Percentiles rank a stretch among this genome's conserved stretches.
Evolutionary conservation across 345 rosid species (phyloP).

Genomic region (Citrus glauca): DNA sequence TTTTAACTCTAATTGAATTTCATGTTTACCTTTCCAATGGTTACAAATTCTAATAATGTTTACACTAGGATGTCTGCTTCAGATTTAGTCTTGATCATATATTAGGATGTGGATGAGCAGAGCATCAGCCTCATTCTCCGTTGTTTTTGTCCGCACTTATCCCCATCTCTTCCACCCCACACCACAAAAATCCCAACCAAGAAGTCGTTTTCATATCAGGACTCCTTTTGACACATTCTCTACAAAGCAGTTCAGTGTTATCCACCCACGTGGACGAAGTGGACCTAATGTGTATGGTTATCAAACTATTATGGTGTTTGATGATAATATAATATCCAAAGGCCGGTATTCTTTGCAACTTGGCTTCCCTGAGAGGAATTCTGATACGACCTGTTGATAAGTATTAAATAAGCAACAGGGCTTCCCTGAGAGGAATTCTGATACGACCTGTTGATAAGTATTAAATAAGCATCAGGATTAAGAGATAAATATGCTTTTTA

Average conservation of each 20-base stretch:
- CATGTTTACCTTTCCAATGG: neutral
- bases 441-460: neutral
- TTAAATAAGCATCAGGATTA: too few species aligned
- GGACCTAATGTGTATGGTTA: neutral
- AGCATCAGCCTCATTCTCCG: neutral
- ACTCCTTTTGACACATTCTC: neutral
- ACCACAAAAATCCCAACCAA: neutral
- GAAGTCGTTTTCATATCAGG: neutral
- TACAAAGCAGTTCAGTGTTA: neutral
- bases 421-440: neutral
- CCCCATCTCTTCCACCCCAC: too few species aligned
- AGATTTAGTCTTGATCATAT: neutral
- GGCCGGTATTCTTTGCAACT: too few species aligned
- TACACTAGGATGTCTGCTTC: neutral
- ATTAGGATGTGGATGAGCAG: neutral
- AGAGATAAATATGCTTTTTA: too few species aligned
- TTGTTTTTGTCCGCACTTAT: neutral
- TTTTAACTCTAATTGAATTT: neutral
- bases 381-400: neutral
- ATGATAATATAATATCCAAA: neutral
- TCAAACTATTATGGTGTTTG: neutral
- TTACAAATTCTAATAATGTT: neutral
- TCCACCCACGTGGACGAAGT: neutral
- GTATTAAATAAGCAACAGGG: too few species aligned
- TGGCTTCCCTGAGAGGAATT: neutral